phyloP scores from a whole-genome alignment of 2,329 filamentous ascomycete genomes.

The Pseudogymnoascus sp. region DNA sequence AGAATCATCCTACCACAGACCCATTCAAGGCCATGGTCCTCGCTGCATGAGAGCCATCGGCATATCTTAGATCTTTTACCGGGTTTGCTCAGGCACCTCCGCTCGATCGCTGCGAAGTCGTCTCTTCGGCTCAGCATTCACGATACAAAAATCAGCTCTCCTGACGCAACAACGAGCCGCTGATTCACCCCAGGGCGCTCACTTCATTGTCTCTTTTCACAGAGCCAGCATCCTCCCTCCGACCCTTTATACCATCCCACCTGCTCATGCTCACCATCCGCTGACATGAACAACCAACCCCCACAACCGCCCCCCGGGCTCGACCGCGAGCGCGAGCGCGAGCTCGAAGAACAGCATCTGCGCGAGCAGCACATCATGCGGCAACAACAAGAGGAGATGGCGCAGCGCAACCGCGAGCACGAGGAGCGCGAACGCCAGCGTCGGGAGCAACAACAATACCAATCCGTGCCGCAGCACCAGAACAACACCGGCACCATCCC shows the following conservation, averaged over 20 bases:
- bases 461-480: constrained; percentile 64
- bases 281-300: constrained; percentile 26
- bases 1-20: constrained; percentile 3
- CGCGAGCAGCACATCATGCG: constrained; percentile 40
- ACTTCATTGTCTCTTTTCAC: neutral
- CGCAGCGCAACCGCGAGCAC: constrained; percentile 41
- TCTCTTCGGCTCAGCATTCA: neutral
- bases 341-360: constrained; percentile 46
- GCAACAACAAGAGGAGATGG: constrained; percentile 46
- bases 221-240: neutral
- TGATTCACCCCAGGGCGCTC: neutral
- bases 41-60: constrained; percentile 2
- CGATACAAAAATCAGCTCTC: constrained; percentile 7
- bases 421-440: constrained; percentile 57
- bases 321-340: constrained; percentile 37
- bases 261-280: constrained; percentile 2
- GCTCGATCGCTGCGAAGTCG: neutral
- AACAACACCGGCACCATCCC: constrained; percentile 82
- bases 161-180: constrained; percentile 5
- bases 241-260: neutral
- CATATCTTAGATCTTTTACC: constrained; percentile 1
- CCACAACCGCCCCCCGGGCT: constrained; percentile 22
- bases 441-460: constrained; percentile 55
- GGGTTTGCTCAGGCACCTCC: constrained; percentile 1
- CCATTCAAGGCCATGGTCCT: neutral